phyloP scores from a whole-genome alignment of 2,329 filamentous ascomycete species.

The Xylaria sp. region DNA sequence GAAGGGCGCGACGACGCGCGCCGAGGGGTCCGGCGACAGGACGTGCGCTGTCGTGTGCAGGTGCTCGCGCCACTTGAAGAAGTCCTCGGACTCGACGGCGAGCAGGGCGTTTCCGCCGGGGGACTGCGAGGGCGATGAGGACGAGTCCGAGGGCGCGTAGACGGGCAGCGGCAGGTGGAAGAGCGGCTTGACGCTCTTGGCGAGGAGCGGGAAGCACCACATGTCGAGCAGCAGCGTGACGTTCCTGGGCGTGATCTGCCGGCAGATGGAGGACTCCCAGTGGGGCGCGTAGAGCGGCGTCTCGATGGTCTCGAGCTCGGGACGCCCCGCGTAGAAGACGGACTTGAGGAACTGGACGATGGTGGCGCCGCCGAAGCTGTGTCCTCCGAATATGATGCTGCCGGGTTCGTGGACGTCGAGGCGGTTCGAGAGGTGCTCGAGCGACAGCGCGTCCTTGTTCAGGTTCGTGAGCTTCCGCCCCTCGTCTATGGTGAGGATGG shows the following conservation, averaged over 20 bases:
- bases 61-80: slow-evolving; percentile 81
- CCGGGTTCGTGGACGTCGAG: slow-evolving; percentile 78
- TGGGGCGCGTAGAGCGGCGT: slow-evolving; percentile 70
- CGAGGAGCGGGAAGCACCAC: slow-evolving; percentile 79
- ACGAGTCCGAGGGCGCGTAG: slow-evolving; percentile 63
- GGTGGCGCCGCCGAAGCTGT: slow-evolving; percentile 83
- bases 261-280: slow-evolving; percentile 63
- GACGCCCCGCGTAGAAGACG: slow-evolving; percentile 71
- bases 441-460: slow-evolving; percentile 60
- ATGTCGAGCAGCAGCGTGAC: slow-evolving; percentile 79
- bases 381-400: slow-evolving; percentile 78
- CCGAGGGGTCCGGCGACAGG: slow-evolving; percentile 66
- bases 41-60: slow-evolving; percentile 74
- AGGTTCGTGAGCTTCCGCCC: slow-evolving; percentile 63
- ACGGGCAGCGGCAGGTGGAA: slow-evolving; percentile 78
- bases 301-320: slow-evolving; percentile 59
- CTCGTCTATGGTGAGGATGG: slow-evolving; percentile 72
- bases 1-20: slow-evolving; percentile 55
- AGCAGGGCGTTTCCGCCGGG: slow-evolving; percentile 70
- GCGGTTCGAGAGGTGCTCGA: slow-evolving; percentile 68
- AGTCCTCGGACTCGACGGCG: slow-evolving; percentile 78
- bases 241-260: slow-evolving; percentile 74
- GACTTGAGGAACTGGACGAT: slow-evolving; percentile 82
- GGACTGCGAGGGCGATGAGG: slow-evolving; percentile 25
- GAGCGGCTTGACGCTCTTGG: slow-evolving; percentile 69